Conservation (phyloP, 2,329 filamentous ascomycete species). For the Venturia effusa region DNA sequence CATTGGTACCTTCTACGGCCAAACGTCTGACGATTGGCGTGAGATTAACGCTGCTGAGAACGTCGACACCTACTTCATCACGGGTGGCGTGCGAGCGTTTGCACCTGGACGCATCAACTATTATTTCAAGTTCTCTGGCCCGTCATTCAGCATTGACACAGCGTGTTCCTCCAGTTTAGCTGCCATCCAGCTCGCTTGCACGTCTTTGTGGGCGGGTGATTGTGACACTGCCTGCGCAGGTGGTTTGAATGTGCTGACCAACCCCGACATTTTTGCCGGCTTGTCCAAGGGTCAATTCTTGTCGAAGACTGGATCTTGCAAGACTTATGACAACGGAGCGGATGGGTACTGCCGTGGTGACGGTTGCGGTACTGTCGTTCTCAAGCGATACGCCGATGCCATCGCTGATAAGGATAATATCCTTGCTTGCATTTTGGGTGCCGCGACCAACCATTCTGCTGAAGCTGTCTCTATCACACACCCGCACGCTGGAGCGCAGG, state of each 20-base stretch:
- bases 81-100: constrained; percentile 51
- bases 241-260: constrained; percentile 67
- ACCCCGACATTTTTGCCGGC: constrained; percentile 69
- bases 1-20: constrained; percentile 65
- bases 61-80: constrained; percentile 59
- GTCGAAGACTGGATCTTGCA: constrained; percentile 64
- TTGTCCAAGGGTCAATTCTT: constrained; percentile 68
- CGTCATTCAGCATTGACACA: constrained; percentile 64
- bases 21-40: constrained; percentile 66
- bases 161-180: constrained; percentile 67
- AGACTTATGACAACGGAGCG: constrained; percentile 69
- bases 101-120: constrained; percentile 60
- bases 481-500: constrained; percentile 68
- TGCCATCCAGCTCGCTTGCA: constrained; percentile 61
- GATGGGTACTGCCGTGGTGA: constrained; percentile 79
- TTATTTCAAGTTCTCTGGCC: constrained; percentile 66
- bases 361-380: constrained; percentile 59
- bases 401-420: constrained; percentile 60
- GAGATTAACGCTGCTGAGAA: constrained; percentile 64
- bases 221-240: constrained; percentile 74
- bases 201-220: constrained; percentile 62
- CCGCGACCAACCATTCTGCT: constrained; percentile 71
- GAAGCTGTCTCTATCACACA: constrained; percentile 76
- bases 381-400: constrained; percentile 74
- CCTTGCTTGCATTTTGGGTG: constrained; percentile 64